phyloP scores from a whole-genome alignment of 164 flowering plant genomes.

The Chimonanthus praecox region DNA sequence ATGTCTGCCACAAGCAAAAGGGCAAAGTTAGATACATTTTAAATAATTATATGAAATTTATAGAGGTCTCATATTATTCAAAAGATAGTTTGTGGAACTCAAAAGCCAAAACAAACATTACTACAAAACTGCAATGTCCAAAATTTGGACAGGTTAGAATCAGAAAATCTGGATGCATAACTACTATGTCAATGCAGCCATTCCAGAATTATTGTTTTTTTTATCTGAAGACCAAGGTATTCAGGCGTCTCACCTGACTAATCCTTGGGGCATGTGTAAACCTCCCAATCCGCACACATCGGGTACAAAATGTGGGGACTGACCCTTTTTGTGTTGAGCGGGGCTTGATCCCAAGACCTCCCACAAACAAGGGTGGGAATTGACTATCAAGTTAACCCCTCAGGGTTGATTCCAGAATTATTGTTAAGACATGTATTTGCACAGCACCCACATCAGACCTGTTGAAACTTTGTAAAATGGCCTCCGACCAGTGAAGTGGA shows the following conservation, averaged over 20 bases:
- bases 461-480: background rate
- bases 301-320: no score
- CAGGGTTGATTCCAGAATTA: no score
- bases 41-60: background rate
- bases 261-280: no score
- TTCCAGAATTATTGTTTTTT: background rate
- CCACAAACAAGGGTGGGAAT: no score
- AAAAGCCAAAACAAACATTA: background rate
- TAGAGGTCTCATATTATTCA: background rate
- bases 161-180: background rate
- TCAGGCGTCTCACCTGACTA: no score
- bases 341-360: no score
- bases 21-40: conserved; percentile 13
- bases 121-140: background rate
- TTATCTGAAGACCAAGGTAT: no score
- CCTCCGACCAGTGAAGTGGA: background rate
- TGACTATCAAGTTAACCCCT: no score
- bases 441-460: background rate
- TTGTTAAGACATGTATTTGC: no score
- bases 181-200: background rate
- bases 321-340: no score
- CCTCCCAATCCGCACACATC: no score
- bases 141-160: background rate
- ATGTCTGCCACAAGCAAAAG: conserved; percentile 43
- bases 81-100: background rate